Conservation (phyloP, 352 stramenopile species). For the Globisporangium perplexum region DNA sequence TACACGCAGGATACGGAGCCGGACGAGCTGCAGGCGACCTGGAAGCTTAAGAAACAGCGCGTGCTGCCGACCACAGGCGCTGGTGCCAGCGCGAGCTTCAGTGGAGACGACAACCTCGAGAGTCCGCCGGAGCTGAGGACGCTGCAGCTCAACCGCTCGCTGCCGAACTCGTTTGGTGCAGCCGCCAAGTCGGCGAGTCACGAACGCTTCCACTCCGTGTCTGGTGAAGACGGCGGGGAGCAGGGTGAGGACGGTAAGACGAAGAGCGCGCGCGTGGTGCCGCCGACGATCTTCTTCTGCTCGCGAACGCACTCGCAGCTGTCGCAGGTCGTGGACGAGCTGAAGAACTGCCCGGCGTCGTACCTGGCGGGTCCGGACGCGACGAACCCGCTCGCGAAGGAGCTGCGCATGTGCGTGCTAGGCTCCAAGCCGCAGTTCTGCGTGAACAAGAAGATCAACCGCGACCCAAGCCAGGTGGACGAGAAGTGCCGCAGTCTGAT, state of each 20-base stretch:
- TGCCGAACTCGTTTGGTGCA: slow-evolving; percentile 23
- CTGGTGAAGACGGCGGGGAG: neutral
- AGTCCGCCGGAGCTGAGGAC: slow-evolving; percentile 9
- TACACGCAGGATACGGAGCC: neutral
- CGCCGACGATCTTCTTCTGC: slow-evolving; percentile 80
- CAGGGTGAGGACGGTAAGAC: neutral
- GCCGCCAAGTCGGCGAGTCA: neutral
- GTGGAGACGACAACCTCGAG: slow-evolving; percentile 3
- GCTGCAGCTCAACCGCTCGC: slow-evolving; percentile 11
- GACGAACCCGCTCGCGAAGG: slow-evolving; percentile 25
- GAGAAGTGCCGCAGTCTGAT: slow-evolving; percentile 68
- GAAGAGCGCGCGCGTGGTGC: slow-evolving; percentile 19
- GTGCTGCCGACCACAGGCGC: neutral
- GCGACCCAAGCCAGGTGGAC: slow-evolving; percentile 47
- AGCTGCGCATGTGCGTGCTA: slow-evolving; percentile 74
- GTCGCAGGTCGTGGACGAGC: slow-evolving; percentile 71
- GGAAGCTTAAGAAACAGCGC: slow-evolving; percentile 1
- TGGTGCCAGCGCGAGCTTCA: neutral
- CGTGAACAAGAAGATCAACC: slow-evolving; percentile 71
- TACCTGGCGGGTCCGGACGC: slow-evolving; percentile 42
- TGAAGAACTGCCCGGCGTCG: slow-evolving; percentile 67
- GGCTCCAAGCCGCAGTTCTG: slow-evolving; percentile 80
- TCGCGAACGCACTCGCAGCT: slow-evolving; percentile 87
- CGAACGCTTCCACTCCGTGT: slow-evolving; percentile 21
- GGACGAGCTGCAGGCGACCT: neutral